Evolutionary conservation across 2,329 filamentous ascomycete species (phyloP).

Genomic region (Grosmannia serpens): DNA sequence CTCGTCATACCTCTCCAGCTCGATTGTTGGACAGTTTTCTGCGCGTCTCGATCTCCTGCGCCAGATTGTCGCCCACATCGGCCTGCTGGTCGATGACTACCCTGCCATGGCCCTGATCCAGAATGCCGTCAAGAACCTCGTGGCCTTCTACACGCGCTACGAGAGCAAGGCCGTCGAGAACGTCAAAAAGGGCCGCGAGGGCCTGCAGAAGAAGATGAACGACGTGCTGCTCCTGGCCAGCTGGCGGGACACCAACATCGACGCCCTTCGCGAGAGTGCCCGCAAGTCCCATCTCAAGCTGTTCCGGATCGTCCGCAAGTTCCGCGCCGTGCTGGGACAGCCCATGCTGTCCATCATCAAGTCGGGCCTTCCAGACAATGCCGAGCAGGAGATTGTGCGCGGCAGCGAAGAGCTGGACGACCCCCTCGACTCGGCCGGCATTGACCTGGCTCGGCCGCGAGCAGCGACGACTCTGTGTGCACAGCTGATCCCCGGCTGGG

Average conservation of each 20-base stretch:
- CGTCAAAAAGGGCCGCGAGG: slow-evolving; percentile 54
- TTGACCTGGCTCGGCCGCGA: slow-evolving; percentile 8
- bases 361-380: slow-evolving; percentile 45
- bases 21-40: slow-evolving; percentile 70
- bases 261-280: slow-evolving; percentile 77
- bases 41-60: slow-evolving; percentile 60
- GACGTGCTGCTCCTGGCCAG: slow-evolving; percentile 87
- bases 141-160: slow-evolving; percentile 64
- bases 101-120: slow-evolving; percentile 45
- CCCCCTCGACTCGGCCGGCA: not conserved
- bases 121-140: slow-evolving; percentile 62
- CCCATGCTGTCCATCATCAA: slow-evolving; percentile 56
- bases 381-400: slow-evolving; percentile 9
- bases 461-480: slow-evolving; percentile 22
- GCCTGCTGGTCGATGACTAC: slow-evolving; percentile 47
- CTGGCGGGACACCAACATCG: slow-evolving; percentile 97
- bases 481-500: slow-evolving; percentile 25
- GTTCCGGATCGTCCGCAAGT: slow-evolving; percentile 85
- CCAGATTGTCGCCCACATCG: slow-evolving; percentile 54
- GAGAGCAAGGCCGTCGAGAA: slow-evolving; percentile 52
- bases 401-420: slow-evolving; percentile 9
- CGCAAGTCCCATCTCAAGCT: slow-evolving; percentile 84
- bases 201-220: slow-evolving; percentile 84
- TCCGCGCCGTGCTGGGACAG: slow-evolving; percentile 65
- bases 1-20: slow-evolving; percentile 65